Percentiles rank a stretch among this genome's conserved stretches.
Evolutionary conservation across 2,329 filamentous ascomycete genomes (phyloP).

Genomic region (Colletotrichum abscissum): DNA sequence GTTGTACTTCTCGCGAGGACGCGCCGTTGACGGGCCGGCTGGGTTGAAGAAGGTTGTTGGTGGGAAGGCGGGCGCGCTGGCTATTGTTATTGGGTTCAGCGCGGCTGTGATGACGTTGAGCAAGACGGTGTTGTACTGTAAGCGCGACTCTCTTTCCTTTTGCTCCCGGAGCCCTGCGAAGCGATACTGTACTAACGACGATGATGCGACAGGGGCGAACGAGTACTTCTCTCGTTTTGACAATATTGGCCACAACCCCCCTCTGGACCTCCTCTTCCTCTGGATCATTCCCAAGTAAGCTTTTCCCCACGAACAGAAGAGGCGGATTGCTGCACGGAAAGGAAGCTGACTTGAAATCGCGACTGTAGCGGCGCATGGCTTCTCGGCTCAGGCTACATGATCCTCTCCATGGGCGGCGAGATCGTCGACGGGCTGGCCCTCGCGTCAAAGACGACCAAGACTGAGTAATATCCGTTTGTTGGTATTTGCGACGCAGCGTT

Average conservation of each 20-base stretch:
- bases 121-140: slow-evolving; percentile 72
- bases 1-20: slow-evolving; percentile 46
- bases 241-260: slow-evolving; percentile 68
- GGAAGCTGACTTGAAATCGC: not conserved
- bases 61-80: slow-evolving; percentile 56
- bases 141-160: slow-evolving; percentile 41
- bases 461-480: slow-evolving; percentile 45
- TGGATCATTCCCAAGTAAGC: slow-evolving; percentile 71
- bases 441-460: slow-evolving; percentile 51
- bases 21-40: slow-evolving; percentile 36
- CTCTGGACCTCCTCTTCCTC: slow-evolving; percentile 56
- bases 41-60: slow-evolving; percentile 47
- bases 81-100: slow-evolving; percentile 61
- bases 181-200: not conserved
- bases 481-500: not conserved
- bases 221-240: slow-evolving; percentile 67
- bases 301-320: no score
- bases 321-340: no score
- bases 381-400: slow-evolving; percentile 63
- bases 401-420: slow-evolving; percentile 59
- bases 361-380: slow-evolving; percentile 64
- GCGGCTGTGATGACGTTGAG: slow-evolving; percentile 70
- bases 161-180: not conserved
- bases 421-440: slow-evolving; percentile 58
- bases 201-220: slow-evolving; percentile 57